Percentiles rank a stretch among this genome's conserved stretches.
phyloP scores from a whole-genome alignment of 192 early-diverging fungal genomes.

The Paraglomus brasilianum region DNA sequence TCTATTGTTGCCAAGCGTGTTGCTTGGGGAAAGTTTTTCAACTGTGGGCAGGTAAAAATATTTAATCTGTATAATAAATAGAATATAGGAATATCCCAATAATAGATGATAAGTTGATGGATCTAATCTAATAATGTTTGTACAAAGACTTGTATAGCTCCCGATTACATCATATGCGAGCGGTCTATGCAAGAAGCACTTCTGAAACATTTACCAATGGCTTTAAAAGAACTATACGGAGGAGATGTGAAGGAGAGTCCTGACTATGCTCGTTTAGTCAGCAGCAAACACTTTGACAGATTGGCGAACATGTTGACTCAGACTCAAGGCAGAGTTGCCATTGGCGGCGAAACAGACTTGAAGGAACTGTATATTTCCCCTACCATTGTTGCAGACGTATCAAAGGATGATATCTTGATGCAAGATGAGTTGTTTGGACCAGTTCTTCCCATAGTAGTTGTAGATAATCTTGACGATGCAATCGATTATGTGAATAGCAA shows the following conservation, averaged over 20 bases:
- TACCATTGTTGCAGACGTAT: conserved; percentile 75
- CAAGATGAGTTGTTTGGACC: conserved; percentile 91
- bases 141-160: conserved; percentile 70
- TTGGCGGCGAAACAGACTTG: conserved; percentile 62
- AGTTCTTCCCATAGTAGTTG: conserved; percentile 75
- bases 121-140: conserved; percentile 8
- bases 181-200: conserved; percentile 48
- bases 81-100: background rate
- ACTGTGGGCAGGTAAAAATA: conserved; percentile 74
- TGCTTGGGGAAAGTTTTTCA: conserved; percentile 79
- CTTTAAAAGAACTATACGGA: conserved; percentile 44
- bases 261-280: conserved; percentile 63
- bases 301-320: conserved; percentile 51
- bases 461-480: conserved; percentile 62
- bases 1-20: conserved; percentile 66
- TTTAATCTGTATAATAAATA: background rate
- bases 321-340: conserved; percentile 50
- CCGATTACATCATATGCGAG: conserved; percentile 71
- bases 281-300: conserved; percentile 61
- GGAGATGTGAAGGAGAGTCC: conserved; percentile 41
- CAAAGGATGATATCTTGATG: conserved; percentile 64
- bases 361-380: conserved; percentile 75
- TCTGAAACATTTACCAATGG: conserved; percentile 42
- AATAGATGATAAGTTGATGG: background rate
- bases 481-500: conserved; percentile 59